Percentiles rank a stretch among this genome's conserved stretches.
These are phyloP conservation scores for Triglochin maritima DNA, from an alignment of 106 monocot genomes.

Conservation along the genomic window DNA sequence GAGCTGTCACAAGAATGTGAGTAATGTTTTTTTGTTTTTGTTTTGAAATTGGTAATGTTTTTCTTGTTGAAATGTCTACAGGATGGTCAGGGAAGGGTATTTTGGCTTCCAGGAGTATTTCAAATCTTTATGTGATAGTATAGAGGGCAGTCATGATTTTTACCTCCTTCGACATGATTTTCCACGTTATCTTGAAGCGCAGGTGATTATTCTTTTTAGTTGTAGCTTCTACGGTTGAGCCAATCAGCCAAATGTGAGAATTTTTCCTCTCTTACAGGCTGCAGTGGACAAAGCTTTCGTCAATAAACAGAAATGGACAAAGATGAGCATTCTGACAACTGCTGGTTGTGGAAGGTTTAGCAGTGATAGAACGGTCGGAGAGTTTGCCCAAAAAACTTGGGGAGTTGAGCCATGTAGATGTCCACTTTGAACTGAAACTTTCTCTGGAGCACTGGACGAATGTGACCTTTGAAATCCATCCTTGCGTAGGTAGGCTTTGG, in stretches of 20 bases:
- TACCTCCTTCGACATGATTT: slow-evolving; percentile 32
- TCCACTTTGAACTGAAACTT: slow-evolving; percentile 3
- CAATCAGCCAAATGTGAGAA: too few relatives aligned
- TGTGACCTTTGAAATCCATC: too few relatives aligned
- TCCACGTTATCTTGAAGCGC: slow-evolving; percentile 28
- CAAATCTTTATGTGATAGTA: slow-evolving; percentile 24
- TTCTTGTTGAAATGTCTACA: background rate
- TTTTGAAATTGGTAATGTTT: background rate
- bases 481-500: too few relatives aligned
- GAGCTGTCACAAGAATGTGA: too few relatives aligned
- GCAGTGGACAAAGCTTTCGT: slow-evolving; percentile 30
- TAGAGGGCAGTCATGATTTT: slow-evolving; percentile 20
- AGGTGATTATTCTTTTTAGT: slow-evolving; percentile 8
- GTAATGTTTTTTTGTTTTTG: background rate
- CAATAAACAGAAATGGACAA: slow-evolving; percentile 25
- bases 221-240: too few relatives aligned
- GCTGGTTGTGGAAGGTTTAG: slow-evolving; percentile 34
- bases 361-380: slow-evolving; percentile 20
- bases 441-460: background rate
- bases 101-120: slow-evolving; percentile 29
- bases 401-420: slow-evolving; percentile 26
- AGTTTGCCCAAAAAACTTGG: slow-evolving; percentile 29
- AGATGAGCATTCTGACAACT: slow-evolving; percentile 27
- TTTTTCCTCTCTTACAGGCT: slow-evolving; percentile 5
- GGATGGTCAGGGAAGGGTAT: slow-evolving; percentile 29